phyloP scores from a whole-genome alignment of 2,329 filamentous ascomycete species.

The Phialophora tarda region DNA sequence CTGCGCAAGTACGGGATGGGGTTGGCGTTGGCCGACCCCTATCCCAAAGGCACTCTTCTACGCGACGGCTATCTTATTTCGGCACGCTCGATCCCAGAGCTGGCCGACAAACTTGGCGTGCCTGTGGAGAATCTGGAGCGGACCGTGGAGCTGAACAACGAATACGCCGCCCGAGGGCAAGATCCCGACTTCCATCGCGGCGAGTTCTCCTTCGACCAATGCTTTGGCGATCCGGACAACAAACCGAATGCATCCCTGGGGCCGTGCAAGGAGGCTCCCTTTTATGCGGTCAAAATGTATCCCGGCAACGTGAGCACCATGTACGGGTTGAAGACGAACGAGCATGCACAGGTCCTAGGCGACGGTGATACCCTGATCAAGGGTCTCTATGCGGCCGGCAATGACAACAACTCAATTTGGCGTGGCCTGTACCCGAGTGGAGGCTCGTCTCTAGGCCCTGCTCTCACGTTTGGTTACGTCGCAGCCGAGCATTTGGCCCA shows the following conservation, averaged over 20 bases:
- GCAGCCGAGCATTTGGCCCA: slow-evolving; percentile 18
- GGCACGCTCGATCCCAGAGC: slow-evolving; percentile 22
- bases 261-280: slow-evolving; percentile 41
- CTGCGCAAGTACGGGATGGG: slow-evolving; percentile 28
- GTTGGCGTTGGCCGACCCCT: slow-evolving; percentile 17
- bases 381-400: slow-evolving; percentile 48
- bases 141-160: slow-evolving; percentile 44
- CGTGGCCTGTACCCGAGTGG: slow-evolving; percentile 46
- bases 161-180: slow-evolving; percentile 41
- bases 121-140: slow-evolving; percentile 32
- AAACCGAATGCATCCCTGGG: slow-evolving; percentile 45
- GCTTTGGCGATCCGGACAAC: slow-evolving; percentile 43
- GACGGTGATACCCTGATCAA: slow-evolving; percentile 37
- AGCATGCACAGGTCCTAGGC: slow-evolving; percentile 42
- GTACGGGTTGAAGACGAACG: slow-evolving; percentile 47
- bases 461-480: slow-evolving; percentile 45
- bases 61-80: slow-evolving; percentile 23
- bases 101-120: slow-evolving; percentile 42
- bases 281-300: slow-evolving; percentile 45
- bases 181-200: slow-evolving; percentile 47
- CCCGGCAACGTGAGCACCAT: slow-evolving; percentile 49
- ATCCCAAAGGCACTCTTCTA: slow-evolving; percentile 21
- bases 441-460: slow-evolving; percentile 47
- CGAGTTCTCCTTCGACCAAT: slow-evolving; percentile 42
- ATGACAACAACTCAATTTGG: slow-evolving; percentile 47